Conservation (phyloP, 2,329 filamentous ascomycete genomes). For the Beauveria rudraprayagi region DNA sequence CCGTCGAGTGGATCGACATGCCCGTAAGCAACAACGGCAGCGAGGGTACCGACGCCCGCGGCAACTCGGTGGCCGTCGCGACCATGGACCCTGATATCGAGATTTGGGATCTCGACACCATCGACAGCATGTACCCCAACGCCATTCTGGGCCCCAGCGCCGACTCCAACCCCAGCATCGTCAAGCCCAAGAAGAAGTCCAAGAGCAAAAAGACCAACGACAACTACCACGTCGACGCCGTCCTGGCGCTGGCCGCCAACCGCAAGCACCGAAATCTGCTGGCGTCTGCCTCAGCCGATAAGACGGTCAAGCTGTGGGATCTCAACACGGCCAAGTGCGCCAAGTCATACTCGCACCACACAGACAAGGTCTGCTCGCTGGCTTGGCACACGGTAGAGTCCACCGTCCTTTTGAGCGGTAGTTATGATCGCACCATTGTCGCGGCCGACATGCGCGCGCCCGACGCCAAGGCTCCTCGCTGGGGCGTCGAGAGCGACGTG, state of each 20-base stretch:
- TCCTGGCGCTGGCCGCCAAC: constrained; percentile 86
- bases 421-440: constrained; percentile 89
- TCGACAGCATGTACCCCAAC: constrained; percentile 98
- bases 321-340: constrained; percentile 85
- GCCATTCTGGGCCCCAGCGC: constrained; percentile 79
- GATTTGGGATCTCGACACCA: constrained; percentile 92
- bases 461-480: constrained; percentile 70
- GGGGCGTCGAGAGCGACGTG: constrained; percentile 93
- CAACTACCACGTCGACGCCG: constrained; percentile 86
- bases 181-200: constrained; percentile 84
- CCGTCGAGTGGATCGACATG: constrained; percentile 90
- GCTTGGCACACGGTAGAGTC: constrained; percentile 87
- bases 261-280: constrained; percentile 88
- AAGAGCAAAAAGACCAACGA: constrained; percentile 85
- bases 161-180: constrained; percentile 44
- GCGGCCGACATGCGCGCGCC: constrained; percentile 96
- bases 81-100: constrained; percentile 99
- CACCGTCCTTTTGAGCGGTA: constrained; percentile 83
- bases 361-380: constrained; percentile 93
- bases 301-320: constrained; percentile 97
- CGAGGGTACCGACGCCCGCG: constrained; percentile 55
- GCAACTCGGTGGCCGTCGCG: constrained; percentile 90
- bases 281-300: constrained; percentile 90
- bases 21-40: constrained; percentile 63
- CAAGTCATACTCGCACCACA: constrained; percentile 92